phyloP scores from a whole-genome alignment of 345 rosid genomes.

The Euphorbia pulcherrima region DNA sequence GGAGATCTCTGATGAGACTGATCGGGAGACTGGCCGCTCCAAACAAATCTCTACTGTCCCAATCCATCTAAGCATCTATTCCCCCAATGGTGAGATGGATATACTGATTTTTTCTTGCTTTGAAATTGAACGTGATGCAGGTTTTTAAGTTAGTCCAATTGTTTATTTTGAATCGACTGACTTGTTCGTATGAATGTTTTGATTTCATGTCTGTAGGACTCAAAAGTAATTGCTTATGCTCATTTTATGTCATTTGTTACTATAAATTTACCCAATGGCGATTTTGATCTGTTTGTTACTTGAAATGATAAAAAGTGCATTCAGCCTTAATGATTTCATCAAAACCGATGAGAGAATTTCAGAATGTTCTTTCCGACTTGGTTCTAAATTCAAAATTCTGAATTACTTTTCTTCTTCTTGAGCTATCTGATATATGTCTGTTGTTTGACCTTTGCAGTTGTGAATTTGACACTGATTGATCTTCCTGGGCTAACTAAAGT shows the following conservation, averaged over 20 bases:
- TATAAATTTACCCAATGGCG: neutral
- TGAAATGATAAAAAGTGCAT: neutral
- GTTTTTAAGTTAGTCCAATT: constrained; percentile 1
- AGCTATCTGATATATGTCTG: constrained; percentile 7
- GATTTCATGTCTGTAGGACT: neutral
- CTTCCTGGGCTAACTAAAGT: constrained; percentile 98
- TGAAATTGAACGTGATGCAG: neutral
- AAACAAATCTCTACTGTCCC: constrained; percentile 85
- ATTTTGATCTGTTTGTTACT: neutral
- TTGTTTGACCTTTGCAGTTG: constrained; percentile 49
- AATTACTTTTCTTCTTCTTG: neutral
- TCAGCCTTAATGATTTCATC: neutral
- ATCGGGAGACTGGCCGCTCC: constrained; percentile 85
- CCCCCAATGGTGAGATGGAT: constrained; percentile 74
- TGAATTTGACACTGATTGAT: constrained; percentile 88
- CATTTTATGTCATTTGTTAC: constrained; percentile 3
- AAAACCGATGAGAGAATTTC: neutral
- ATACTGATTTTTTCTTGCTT: neutral
- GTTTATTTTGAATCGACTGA: neutral
- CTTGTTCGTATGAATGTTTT: neutral
- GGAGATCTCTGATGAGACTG: constrained; percentile 93
- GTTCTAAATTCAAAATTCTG: neutral
- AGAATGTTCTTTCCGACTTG: neutral
- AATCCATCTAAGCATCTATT: constrained; percentile 87
- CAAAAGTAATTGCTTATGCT: neutral